phyloP scores from a whole-genome alignment of 2,329 filamentous ascomycete genomes.

The Phaeophleospora eucalypticola region DNA sequence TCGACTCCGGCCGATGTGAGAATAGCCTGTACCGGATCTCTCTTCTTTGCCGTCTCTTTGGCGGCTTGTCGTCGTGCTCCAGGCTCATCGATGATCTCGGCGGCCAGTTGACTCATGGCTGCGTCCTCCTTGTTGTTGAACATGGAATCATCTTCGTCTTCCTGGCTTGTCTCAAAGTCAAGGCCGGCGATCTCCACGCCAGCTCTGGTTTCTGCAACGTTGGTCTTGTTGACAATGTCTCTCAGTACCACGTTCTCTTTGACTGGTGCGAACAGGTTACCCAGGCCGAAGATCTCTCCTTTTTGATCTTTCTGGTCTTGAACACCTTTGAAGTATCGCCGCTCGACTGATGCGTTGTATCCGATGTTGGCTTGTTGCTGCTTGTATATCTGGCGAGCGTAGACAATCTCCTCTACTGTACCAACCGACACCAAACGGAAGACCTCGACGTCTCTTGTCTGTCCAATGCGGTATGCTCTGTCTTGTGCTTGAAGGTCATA shows the following conservation, averaged over 20 bases:
- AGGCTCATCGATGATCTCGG: constrained; percentile 47
- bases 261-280: constrained; percentile 81
- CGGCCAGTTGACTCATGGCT: constrained; percentile 69
- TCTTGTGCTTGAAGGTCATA: constrained; percentile 96
- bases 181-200: constrained; percentile 77
- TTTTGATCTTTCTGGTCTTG: constrained; percentile 78
- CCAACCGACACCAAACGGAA: constrained; percentile 87
- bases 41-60: constrained; percentile 38
- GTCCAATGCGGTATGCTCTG: constrained; percentile 91
- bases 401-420: constrained; percentile 95
- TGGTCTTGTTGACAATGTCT: constrained; percentile 98
- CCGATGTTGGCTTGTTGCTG: constrained; percentile 98
- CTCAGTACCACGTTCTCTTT: constrained; percentile 74
- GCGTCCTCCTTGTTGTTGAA: constrained; percentile 56
- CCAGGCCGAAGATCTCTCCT: constrained; percentile 88
- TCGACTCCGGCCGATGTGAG: constrained; percentile 82
- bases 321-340: constrained; percentile 91
- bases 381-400: constrained; percentile 96
- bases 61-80: constrained; percentile 33
- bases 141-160: constrained; percentile 42
- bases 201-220: constrained; percentile 86
- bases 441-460: constrained; percentile 88
- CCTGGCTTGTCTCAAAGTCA: constrained; percentile 64
- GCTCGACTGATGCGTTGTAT: constrained; percentile 86
- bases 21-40: constrained; percentile 82